Conservation (phyloP, 139 green algal species). For the Asterochloris erici region DNA sequence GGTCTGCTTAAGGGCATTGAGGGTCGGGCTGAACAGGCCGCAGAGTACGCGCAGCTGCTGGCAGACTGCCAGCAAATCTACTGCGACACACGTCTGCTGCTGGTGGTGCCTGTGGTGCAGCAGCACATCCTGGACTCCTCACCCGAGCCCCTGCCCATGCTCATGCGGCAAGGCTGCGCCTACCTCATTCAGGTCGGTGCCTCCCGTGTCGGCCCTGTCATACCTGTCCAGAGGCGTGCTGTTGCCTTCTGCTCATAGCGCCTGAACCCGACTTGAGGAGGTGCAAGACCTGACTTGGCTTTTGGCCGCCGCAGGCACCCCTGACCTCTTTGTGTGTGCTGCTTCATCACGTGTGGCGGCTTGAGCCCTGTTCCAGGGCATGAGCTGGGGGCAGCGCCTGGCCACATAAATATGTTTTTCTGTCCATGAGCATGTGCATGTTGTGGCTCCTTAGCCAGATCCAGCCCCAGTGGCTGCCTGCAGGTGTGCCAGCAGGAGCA, state of each 20-base stretch:
- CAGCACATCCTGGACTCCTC: conserved; percentile 46
- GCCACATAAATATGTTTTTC: too few relatives aligned
- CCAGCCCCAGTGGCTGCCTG: background rate
- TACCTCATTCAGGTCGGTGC: conserved; percentile 75
- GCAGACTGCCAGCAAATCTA: conserved; percentile 81
- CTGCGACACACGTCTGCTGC: conserved; percentile 63
- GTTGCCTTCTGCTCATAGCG: too few relatives aligned
- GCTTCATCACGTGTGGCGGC: background rate
- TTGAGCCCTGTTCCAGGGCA: background rate
- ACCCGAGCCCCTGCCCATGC: conserved; percentile 43
- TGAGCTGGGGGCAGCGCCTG: background rate
- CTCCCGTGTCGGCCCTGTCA: background rate
- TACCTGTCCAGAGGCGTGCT: too few relatives aligned
- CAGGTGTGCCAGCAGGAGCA: conserved; percentile 80
- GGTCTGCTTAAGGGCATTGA: conserved; percentile 81
- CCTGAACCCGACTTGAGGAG: too few relatives aligned
- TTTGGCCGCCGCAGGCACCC: too few relatives aligned
- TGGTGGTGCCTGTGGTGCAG: conserved; percentile 59
- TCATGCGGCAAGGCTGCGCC: conserved; percentile 72
- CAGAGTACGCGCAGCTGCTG: conserved; percentile 85
- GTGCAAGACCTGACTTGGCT: too few relatives aligned
- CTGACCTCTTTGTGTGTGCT: too few relatives aligned
- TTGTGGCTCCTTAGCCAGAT: background rate
- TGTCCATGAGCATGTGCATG: background rate
- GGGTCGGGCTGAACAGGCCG: conserved; percentile 33